Percentiles rank a stretch among this genome's conserved stretches.
phyloP scores from a whole-genome alignment of 495 filamentous ascomycete species.

The Cercophora newfieldiana region DNA sequence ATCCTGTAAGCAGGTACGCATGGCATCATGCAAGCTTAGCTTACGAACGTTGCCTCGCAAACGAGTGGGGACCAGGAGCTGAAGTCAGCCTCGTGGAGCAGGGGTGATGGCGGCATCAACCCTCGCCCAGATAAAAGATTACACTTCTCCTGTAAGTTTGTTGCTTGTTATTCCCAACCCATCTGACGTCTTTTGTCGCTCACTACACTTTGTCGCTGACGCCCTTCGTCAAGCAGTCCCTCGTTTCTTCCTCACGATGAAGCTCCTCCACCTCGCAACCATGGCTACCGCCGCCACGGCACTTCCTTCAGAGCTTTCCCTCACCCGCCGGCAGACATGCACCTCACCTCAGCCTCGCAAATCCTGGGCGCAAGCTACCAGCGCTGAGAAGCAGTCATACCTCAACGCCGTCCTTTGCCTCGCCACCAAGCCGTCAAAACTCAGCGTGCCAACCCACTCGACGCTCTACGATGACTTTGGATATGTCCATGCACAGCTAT shows the following conservation, averaged over 20 bases:
- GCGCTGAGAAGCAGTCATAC: slow-evolving; percentile 8
- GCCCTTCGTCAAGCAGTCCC: background rate
- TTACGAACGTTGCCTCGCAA: background rate
- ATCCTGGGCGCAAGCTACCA: background rate
- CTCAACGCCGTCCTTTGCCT: slow-evolving; percentile 11
- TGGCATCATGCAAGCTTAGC: no score
- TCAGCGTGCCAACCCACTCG: background rate
- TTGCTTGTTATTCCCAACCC: background rate
- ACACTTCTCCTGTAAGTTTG: background rate
- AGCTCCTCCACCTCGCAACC: slow-evolving; percentile 6
- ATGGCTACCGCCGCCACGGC: slow-evolving; percentile 3
- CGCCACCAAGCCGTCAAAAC: background rate
- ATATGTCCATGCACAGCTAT: background rate
- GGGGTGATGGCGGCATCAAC: background rate
- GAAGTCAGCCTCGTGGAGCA: background rate
- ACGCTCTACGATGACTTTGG: slow-evolving; percentile 7
- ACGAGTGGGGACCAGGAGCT: background rate
- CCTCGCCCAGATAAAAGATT: background rate
- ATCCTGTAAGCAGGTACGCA: background rate
- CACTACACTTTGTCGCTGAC: background rate
- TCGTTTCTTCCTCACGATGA: background rate
- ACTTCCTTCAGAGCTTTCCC: background rate
- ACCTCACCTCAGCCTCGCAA: slow-evolving; percentile 8
- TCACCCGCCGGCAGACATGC: slow-evolving; percentile 1
- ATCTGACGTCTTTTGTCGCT: background rate